Percentiles rank a stretch among this genome's conserved stretches.
These are phyloP conservation scores for Holtermanniella nyarrowii DNA, from an alignment of 768 basidiomycete species.

Conservation along the genomic window DNA sequence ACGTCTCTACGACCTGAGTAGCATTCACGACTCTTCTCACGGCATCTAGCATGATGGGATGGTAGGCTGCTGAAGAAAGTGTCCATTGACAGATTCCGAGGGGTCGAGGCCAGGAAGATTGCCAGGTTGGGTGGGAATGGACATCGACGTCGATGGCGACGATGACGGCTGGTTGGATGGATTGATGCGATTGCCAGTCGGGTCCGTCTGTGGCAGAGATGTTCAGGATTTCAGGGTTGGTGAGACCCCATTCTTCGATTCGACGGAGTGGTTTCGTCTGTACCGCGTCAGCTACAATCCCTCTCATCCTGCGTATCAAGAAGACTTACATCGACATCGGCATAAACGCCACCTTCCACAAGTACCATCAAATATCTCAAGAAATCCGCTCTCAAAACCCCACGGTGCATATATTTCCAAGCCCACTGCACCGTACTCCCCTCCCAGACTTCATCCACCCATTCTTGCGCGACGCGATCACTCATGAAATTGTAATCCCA, in stretches of 20 bases:
- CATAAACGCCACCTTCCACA: conserved; percentile 30
- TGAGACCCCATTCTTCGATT: conserved; percentile 27
- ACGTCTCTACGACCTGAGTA: conserved; percentile 16
- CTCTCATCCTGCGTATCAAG: not conserved
- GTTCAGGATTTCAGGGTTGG: conserved; percentile 20
- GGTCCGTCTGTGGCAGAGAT: conserved; percentile 16
- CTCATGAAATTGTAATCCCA: conserved; percentile 28
- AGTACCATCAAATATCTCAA: conserved; percentile 29
- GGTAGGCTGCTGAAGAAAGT: conserved; percentile 26
- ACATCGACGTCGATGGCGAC: conserved; percentile 31
- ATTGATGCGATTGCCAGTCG: conserved; percentile 12
- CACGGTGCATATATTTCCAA: conserved; percentile 29
- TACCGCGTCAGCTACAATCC: not conserved
- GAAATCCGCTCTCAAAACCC: conserved; percentile 32
- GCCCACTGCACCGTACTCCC: conserved; percentile 23
- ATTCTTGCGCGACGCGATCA: conserved; percentile 18
- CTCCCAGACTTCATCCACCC: conserved; percentile 12
- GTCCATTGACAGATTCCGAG: conserved; percentile 38
- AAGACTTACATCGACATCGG: conserved; percentile 36
- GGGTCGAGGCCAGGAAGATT: conserved; percentile 19
- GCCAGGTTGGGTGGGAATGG: conserved; percentile 13
- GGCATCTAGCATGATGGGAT: conserved; percentile 38
- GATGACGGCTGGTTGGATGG: conserved; percentile 21
- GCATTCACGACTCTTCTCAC: conserved; percentile 28
- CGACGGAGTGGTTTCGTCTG: conserved; percentile 25